phyloP scores from a whole-genome alignment of 768 basidiomycete genomes.

The Hericium alpestre region DNA sequence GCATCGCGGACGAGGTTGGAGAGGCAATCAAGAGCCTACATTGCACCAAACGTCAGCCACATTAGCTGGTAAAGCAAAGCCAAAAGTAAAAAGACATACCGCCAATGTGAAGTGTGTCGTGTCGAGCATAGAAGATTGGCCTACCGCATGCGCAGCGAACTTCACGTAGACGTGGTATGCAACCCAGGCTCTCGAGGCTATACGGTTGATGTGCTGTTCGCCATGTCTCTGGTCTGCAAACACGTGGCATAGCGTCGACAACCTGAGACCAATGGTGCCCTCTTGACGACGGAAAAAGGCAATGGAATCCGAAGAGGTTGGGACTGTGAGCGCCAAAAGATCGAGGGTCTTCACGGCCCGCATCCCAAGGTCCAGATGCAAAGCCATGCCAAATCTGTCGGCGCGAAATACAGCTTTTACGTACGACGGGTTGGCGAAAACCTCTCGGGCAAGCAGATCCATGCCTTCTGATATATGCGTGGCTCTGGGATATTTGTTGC shows the following conservation, averaged over 20 bases:
- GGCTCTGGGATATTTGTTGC: no score
- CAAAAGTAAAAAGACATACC: no score
- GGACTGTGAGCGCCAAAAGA: background rate
- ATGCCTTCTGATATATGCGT: no score
- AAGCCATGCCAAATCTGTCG: constrained; percentile 22
- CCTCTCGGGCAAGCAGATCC: background rate
- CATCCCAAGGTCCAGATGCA: constrained; percentile 30
- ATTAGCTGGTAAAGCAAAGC: no score
- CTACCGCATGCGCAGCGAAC: no score
- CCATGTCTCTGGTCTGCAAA: background rate
- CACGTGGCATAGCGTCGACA: background rate
- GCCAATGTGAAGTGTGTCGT: no score
- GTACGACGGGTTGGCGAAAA: constrained; percentile 9
- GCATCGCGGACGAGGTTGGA: background rate
- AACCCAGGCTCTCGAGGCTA: background rate
- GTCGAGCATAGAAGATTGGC: no score
- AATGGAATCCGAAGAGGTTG: background rate
- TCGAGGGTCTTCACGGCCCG: constrained; percentile 15
- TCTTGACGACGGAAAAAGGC: background rate
- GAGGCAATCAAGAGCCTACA: background rate
- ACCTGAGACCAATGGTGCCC: no score
- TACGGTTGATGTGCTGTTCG: background rate
- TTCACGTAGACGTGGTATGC: background rate
- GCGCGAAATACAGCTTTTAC: background rate
- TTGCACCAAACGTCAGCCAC: no score